Base-by-base conservation (phyloP, 495 filamentous ascomycete species). In the Xylaria castorea region DNA sequence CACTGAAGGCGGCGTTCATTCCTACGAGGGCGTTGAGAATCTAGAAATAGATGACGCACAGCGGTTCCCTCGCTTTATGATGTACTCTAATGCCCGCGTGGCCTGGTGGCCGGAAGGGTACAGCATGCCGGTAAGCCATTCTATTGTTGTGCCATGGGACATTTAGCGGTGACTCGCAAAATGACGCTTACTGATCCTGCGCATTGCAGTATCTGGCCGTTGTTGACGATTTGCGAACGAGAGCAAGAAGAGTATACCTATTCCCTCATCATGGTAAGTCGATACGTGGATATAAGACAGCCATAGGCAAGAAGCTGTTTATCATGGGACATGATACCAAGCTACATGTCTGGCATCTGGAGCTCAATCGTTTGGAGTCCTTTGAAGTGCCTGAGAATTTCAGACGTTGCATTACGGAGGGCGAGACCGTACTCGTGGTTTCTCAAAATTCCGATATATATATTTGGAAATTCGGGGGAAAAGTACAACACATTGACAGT, bases 81-180 rank as follows among this genome's bases (percentile, higher is more conserved):
- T 78, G 66, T 79, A 78, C 50, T 73, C 72, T 2, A 71, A 76
- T 30, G 76, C 76, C 14, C 73, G 78, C n/a, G 71, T 74, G 22
- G 78, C 76, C 1, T 79, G 78, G 78, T 79, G 76, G 76, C 78
- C 78, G 0, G 78, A 79, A 64, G 73, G 71, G 8, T 75, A 79
- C 34, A 61, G 74, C 50, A 72, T 79, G 55, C 78, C 78, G 50
- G 66, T 68, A 68, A 40, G 66, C 22, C 3, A 20, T 68, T 32
- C 16, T 50, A 27, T 42, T 50, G 12, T 16, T 51, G 34, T 30
- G 20, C 30, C 25, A 38, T 53, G 36, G 27, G 22, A 48, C 18
- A 2, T 50, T 9, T 50, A 8, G 22, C 27, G 16, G 25, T 34
- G 14, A 27, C 63, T 50, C 25, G 64, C 27, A 38, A 36, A 22